Evolutionary conservation across 2,329 filamentous ascomycete genomes (phyloP).

Genomic region (Penicillium nordicum): DNA sequence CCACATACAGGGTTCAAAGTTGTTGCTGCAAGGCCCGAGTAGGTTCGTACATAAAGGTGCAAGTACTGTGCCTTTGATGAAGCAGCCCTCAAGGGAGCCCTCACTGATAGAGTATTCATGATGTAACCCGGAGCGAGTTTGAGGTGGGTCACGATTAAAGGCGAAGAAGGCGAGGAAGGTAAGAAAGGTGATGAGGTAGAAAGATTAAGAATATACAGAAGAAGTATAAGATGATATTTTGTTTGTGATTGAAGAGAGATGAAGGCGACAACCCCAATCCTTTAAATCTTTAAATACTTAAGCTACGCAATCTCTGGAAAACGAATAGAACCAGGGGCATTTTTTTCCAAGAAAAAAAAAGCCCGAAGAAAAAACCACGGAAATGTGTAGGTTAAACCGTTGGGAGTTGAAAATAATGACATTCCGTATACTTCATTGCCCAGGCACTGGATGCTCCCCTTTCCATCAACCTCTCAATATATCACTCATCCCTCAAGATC

Average conservation of each 20-base stretch:
- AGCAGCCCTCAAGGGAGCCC: constrained; percentile 27
- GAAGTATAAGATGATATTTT: neutral
- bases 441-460: neutral
- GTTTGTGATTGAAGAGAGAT: neutral
- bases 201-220: neutral
- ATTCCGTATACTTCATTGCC: constrained; percentile 10
- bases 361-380: constrained; percentile 2
- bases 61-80: constrained; percentile 26
- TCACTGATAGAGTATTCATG: constrained; percentile 32
- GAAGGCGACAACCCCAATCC: neutral
- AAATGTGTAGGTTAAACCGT: neutral
- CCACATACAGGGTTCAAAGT: constrained; percentile 17
- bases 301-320: neutral
- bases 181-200: neutral
- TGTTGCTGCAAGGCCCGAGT: constrained; percentile 22
- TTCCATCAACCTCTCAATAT: neutral
- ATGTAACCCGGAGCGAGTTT: constrained; percentile 1
- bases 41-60: constrained; percentile 24
- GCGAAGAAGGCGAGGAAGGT: neutral
- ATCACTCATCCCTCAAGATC: neutral
- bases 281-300: neutral
- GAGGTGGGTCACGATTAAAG: neutral
- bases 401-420: constrained; percentile 9
- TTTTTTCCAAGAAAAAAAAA: neutral
- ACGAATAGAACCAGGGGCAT: neutral